These are phyloP conservation scores for Sporisorium iseilematis-ciliati DNA, from an alignment of 1,284 basidiomycete species.

Conservation along the genomic window DNA sequence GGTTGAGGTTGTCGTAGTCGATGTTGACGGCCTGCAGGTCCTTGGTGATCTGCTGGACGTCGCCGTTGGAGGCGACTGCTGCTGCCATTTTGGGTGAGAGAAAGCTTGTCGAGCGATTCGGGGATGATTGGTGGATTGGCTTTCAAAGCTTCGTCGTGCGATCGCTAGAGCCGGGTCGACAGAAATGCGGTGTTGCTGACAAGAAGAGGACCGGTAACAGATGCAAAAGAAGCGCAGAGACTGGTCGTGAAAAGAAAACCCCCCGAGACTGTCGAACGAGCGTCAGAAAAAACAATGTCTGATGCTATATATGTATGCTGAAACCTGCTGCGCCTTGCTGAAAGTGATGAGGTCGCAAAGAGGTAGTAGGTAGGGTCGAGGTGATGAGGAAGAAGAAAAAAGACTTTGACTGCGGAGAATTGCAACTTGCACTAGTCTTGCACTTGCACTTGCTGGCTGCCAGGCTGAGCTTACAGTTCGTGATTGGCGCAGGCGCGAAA, in stretches of 20 bases:
- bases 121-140: neutral
- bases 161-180: neutral
- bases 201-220: neutral
- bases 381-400: slow-evolving; percentile 8
- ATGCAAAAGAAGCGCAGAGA: slow-evolving; percentile 1
- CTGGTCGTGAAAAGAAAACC: neutral
- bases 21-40: slow-evolving; percentile 43
- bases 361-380: slow-evolving; percentile 3
- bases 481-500: slow-evolving; percentile 1
- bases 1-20: slow-evolving; percentile 76
- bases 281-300: neutral
- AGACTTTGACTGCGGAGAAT: slow-evolving; percentile 11
- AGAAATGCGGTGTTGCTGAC: neutral
- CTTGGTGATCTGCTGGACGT: slow-evolving; percentile 45
- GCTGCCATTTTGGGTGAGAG: slow-evolving; percentile 42
- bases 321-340: slow-evolving; percentile 3
- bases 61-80: slow-evolving; percentile 47
- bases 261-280: neutral
- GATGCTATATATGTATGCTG: too few species aligned
- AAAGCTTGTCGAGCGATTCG: neutral
- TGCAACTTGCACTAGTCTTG: neutral
- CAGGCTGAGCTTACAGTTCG: neutral
- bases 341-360: slow-evolving; percentile 2
- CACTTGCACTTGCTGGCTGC: neutral
- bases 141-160: neutral